These are phyloP conservation scores for Rhynchospora tenuis DNA, from an alignment of 176 grass and related monocot genomes.

Conservation along the genomic window DNA sequence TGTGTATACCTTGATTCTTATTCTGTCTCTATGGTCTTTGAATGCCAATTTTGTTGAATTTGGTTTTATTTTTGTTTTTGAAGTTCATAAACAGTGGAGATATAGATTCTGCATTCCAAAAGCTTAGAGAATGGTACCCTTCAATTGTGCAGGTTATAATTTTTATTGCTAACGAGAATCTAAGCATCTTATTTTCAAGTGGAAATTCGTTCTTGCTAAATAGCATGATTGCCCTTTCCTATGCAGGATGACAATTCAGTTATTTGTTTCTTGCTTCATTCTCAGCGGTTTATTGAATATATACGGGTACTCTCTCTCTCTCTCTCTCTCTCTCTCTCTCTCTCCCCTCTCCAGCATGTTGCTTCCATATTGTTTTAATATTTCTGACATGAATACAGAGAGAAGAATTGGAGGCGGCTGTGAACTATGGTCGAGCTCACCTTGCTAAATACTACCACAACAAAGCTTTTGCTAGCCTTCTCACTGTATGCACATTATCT, in stretches of 20 bases:
- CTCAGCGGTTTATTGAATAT: constrained; percentile 92
- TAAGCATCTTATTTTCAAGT: background rate
- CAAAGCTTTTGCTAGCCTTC: constrained; percentile 60
- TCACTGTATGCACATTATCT: constrained; percentile 42
- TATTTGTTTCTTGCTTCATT: constrained; percentile 96
- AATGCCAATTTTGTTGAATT: background rate
- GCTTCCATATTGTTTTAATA: background rate
- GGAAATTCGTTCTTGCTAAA: constrained; percentile 7
- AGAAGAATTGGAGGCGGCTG: constrained; percentile 65
- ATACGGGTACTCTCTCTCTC: constrained; percentile 60
- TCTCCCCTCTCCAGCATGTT: constrained; percentile 2
- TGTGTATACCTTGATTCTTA: constrained; percentile 1
- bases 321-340: background rate
- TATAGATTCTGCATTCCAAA: constrained; percentile 84
- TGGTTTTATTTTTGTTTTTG: constrained; percentile 23
- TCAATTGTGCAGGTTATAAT: constrained; percentile 67
- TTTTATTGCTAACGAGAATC: constrained; percentile 14
- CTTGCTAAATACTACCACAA: constrained; percentile 60
- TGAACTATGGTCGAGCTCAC: constrained; percentile 61
- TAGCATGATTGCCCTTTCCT: constrained; percentile 14
- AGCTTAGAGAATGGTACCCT: constrained; percentile 89
- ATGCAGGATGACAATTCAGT: constrained; percentile 77
- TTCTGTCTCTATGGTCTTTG: background rate
- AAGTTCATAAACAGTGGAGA: constrained; percentile 93
- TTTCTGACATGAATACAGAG: constrained; percentile 30